These are phyloP conservation scores for Plantago elongata DNA, from an alignment of 257 asterid species.

Conservation along the genomic window DNA sequence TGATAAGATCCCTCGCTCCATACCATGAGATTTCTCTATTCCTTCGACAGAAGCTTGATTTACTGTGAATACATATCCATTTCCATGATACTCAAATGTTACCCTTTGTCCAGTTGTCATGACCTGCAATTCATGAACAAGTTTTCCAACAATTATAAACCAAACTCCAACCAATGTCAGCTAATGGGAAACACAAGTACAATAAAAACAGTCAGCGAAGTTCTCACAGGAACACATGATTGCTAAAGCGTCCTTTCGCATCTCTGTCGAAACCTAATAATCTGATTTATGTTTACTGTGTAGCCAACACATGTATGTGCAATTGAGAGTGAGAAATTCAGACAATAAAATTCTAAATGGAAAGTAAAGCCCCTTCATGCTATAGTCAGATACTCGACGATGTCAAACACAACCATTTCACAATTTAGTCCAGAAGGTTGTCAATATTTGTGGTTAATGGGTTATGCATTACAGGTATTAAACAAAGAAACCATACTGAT, in stretches of 20 bases:
- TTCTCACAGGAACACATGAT: conserved; percentile 3
- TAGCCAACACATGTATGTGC: not conserved
- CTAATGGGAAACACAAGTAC: conserved; percentile 7
- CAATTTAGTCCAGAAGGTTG: not conserved
- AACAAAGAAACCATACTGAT: too few species aligned
- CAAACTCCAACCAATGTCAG: not conserved
- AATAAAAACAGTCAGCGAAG: conserved; percentile 4
- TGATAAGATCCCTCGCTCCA: conserved; percentile 81
- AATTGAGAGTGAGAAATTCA: conserved; percentile 14
- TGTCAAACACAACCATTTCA: too few species aligned
- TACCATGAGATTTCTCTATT: conserved; percentile 47
- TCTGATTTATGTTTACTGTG: conserved; percentile 1
- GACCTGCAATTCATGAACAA: conserved; percentile 42
- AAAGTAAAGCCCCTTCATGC: conserved; percentile 10
- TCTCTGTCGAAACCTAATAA: not conserved
- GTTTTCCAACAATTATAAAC: not conserved
- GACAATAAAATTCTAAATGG: conserved; percentile 10
- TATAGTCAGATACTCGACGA: not conserved
- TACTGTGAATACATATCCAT: conserved; percentile 72
- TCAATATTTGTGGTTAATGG: conserved; percentile 8
- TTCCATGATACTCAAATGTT: conserved; percentile 87
- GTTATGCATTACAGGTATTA: too few species aligned
- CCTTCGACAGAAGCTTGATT: conserved; percentile 80
- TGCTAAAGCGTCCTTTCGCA: conserved; percentile 5
- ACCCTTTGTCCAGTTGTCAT: conserved; percentile 88